Conservation (phyloP, 225 moss, liverwort and hornwort genomes). For the Bryum argenteum region DNA sequence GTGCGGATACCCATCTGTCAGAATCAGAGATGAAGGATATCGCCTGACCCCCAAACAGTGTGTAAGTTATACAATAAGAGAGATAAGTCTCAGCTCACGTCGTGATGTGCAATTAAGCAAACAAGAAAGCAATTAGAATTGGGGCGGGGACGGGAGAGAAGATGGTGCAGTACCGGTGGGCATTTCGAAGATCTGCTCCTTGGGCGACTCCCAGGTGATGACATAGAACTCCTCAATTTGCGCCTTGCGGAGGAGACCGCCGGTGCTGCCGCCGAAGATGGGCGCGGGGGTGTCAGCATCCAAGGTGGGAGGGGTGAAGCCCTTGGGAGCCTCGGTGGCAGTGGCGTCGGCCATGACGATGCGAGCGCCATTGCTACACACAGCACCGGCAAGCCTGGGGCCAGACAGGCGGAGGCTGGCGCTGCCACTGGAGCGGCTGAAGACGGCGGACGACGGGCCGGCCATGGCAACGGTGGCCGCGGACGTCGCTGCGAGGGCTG, state of each 20-base stretch:
- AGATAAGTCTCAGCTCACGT: too few species aligned
- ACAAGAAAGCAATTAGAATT: background rate
- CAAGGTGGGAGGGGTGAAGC: conserved; percentile 74
- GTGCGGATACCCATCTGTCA: too few species aligned
- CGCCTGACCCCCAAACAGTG: too few species aligned
- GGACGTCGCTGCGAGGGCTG: conserved; percentile 38
- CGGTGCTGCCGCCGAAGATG: conserved; percentile 93
- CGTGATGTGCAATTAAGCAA: background rate
- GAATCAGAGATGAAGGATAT: too few species aligned
- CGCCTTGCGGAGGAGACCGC: conserved; percentile 83
- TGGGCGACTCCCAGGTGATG: conserved; percentile 84
- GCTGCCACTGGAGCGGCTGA: background rate
- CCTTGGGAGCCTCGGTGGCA: conserved; percentile 48
- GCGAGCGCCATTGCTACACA: conserved; percentile 50
- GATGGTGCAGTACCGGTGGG: conserved; percentile 50
- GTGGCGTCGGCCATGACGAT: conserved; percentile 42
- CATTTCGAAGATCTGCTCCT: conserved; percentile 96
- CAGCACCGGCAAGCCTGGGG: conserved; percentile 46
- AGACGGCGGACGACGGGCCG: conserved; percentile 12
- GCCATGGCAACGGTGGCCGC: conserved; percentile 31
- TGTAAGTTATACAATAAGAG: background rate
- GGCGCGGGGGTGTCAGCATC: conserved; percentile 82
- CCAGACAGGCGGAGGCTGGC: conserved; percentile 29
- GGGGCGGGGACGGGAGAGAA: background rate
- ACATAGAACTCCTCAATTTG: conserved; percentile 96